Percentiles rank a stretch among this genome's conserved stretches.
Conservation (phyloP, 2,329 filamentous ascomycete species). For the Xylaria sp. region DNA sequence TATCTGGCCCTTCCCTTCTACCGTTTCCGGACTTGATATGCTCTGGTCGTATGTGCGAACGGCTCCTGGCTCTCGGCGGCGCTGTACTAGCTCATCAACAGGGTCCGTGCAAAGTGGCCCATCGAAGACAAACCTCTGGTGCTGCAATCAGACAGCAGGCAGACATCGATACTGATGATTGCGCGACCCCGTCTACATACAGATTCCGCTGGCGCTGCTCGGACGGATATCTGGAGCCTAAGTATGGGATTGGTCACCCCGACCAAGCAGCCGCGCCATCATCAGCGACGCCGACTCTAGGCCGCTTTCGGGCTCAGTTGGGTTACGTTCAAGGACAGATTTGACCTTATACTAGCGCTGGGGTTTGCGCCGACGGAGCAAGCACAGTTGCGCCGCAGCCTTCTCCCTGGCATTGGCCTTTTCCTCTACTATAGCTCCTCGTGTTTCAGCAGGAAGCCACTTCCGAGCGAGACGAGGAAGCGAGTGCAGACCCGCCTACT, state of each 20-base stretch:
- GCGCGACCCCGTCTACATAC: slow-evolving; percentile 33
- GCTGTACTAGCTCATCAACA: slow-evolving; percentile 9
- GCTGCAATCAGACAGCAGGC: slow-evolving; percentile 30
- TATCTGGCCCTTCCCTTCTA: slow-evolving; percentile 18
- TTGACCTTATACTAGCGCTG: slow-evolving; percentile 12
- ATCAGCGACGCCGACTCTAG: slow-evolving; percentile 18
- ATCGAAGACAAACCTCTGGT: slow-evolving; percentile 20
- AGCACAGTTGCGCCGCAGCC: slow-evolving; percentile 24
- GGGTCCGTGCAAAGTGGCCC: slow-evolving; percentile 21
- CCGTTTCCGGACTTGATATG: slow-evolving; percentile 24
- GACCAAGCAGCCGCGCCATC: slow-evolving; percentile 15
- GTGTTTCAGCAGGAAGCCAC: slow-evolving; percentile 20
- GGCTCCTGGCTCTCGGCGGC: slow-evolving; percentile 7
- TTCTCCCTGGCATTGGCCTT: slow-evolving; percentile 25
- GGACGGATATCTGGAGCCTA: slow-evolving; percentile 10
- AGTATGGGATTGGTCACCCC: slow-evolving; percentile 9
- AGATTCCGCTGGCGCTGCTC: slow-evolving; percentile 10
- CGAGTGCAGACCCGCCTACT: slow-evolving; percentile 17
- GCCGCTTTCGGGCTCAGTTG: slow-evolving; percentile 3
- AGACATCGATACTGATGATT: slow-evolving; percentile 28
- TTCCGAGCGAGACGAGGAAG: slow-evolving; percentile 13
- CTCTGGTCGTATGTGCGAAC: slow-evolving; percentile 24
- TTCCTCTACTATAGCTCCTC: background rate
- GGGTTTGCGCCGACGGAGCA: slow-evolving; percentile 5
- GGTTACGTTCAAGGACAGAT: slow-evolving; percentile 25